phyloP scores from a whole-genome alignment of 345 rosid species.

The Linum trigynum region DNA sequence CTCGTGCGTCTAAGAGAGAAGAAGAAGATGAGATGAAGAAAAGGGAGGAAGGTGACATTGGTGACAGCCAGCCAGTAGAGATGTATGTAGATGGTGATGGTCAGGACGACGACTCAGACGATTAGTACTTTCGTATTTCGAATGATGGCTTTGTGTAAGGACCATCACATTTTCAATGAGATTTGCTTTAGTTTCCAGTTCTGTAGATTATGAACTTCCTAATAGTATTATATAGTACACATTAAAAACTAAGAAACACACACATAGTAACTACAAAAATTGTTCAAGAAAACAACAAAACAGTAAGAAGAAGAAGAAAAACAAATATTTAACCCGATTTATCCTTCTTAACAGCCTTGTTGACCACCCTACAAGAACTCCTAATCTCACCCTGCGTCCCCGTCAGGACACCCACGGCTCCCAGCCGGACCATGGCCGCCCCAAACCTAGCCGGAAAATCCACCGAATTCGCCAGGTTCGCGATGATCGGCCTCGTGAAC shows the following conservation, averaged over 20 bases:
- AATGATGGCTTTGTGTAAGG: too few relatives aligned
- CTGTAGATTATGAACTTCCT: background rate
- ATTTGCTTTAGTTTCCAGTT: too few relatives aligned
- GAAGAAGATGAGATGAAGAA: constrained; percentile 42
- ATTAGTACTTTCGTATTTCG: constrained; percentile 18
- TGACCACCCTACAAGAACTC: constrained; percentile 22
- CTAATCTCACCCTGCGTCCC: constrained; percentile 33
- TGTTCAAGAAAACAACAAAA: background rate
- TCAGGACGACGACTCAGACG: constrained; percentile 32
- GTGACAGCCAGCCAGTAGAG: constrained; percentile 25
- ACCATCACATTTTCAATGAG: too few relatives aligned
- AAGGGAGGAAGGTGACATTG: constrained; percentile 23
- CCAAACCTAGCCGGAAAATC: constrained; percentile 27
- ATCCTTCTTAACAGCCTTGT: background rate
- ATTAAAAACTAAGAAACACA: background rate
- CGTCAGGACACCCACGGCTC: constrained; percentile 27
- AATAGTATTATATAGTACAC: background rate
- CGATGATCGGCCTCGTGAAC: constrained; percentile 17
- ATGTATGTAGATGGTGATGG: constrained; percentile 25
- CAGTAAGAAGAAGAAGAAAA: too few relatives aligned
- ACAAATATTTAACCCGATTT: background rate
- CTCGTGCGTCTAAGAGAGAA: constrained; percentile 47
- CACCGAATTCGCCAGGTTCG: constrained; percentile 13
- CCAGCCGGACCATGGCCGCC: constrained; percentile 39
- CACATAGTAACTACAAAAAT: background rate